These are phyloP conservation scores for Fusarium pininemorale DNA, from an alignment of 2,329 filamentous ascomycete genomes.

Conservation along the genomic window DNA sequence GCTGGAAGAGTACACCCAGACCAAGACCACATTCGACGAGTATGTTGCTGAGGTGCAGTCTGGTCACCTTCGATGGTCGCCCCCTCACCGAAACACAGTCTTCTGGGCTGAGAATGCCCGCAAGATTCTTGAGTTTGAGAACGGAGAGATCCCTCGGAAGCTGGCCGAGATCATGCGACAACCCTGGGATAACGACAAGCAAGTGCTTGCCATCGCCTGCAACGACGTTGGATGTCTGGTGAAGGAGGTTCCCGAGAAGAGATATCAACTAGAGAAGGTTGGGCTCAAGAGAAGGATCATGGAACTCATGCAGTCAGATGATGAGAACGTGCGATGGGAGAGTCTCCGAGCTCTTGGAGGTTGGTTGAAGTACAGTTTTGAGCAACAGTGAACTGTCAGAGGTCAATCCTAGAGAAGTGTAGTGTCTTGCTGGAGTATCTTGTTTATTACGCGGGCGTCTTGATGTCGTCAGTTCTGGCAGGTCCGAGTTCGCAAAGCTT, in stretches of 20 bases:
- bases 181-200: constrained; percentile 81
- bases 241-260: constrained; percentile 87
- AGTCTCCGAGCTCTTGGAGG: constrained; percentile 81
- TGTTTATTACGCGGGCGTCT: constrained; percentile 38
- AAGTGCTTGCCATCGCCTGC: constrained; percentile 90
- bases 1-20: constrained; percentile 73
- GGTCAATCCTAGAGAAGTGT: constrained; percentile 4
- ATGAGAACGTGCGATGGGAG: constrained; percentile 93
- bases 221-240: constrained; percentile 92
- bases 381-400: constrained; percentile 46
- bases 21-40: constrained; percentile 83
- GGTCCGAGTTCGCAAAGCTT: constrained; percentile 27
- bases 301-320: constrained; percentile 90
- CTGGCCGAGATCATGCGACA: constrained; percentile 83
- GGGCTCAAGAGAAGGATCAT: constrained; percentile 89
- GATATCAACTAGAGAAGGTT: constrained; percentile 80
- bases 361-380: constrained; percentile 73
- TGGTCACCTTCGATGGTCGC: constrained; percentile 91
- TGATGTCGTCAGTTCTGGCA: constrained; percentile 23
- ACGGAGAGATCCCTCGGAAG: constrained; percentile 80
- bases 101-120: constrained; percentile 95
- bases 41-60: constrained; percentile 87
- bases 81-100: constrained; percentile 83
- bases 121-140: constrained; percentile 84
- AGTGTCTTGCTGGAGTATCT: constrained; percentile 28